A percentile compares a stretch with the other conserved stretches of the same genome.
These are phyloP conservation scores for Casuarina equisetifolia DNA, from an alignment of 306 rosid genomes.

Conservation along the genomic window DNA sequence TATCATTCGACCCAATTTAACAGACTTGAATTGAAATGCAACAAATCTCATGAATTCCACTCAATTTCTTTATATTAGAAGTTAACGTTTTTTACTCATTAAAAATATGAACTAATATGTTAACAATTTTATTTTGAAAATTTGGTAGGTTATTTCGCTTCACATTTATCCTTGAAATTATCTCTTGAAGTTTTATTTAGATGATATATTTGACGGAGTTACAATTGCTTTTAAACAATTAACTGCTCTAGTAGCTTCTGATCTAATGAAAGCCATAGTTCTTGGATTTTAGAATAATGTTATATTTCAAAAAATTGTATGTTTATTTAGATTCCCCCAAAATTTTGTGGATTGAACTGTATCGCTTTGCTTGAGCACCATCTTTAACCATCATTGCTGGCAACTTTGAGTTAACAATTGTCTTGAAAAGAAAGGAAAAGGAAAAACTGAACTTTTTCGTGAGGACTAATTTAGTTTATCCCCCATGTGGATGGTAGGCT, in stretches of 20 bases:
- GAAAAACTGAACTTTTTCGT: too few relatives aligned
- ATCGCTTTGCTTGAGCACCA: not conserved
- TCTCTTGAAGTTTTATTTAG: not conserved
- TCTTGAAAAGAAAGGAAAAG: not conserved
- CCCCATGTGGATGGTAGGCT: not conserved
- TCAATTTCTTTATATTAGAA: too few relatives aligned
- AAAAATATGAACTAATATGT: too few relatives aligned
- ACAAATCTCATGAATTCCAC: too few relatives aligned
- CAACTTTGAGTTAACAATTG: not conserved
- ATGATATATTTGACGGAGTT: not conserved
- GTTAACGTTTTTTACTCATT: too few relatives aligned
- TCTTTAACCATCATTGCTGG: not conserved
- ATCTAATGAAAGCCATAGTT: not conserved
- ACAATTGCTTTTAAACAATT: not conserved
- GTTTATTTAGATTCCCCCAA: not conserved
- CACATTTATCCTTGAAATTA: slow-evolving; percentile 5
- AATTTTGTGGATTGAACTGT: not conserved
- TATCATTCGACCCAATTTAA: too few relatives aligned
- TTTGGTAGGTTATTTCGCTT: not conserved
- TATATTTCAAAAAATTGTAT: not conserved
- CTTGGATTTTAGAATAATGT: not conserved
- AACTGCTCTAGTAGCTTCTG: not conserved
- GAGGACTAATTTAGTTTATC: not conserved
- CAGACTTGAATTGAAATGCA: too few relatives aligned
- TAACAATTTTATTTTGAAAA: too few relatives aligned